Evolutionary conservation across 352 stramenopile genomes (phyloP).

Genomic region (Bremia lactucae): DNA sequence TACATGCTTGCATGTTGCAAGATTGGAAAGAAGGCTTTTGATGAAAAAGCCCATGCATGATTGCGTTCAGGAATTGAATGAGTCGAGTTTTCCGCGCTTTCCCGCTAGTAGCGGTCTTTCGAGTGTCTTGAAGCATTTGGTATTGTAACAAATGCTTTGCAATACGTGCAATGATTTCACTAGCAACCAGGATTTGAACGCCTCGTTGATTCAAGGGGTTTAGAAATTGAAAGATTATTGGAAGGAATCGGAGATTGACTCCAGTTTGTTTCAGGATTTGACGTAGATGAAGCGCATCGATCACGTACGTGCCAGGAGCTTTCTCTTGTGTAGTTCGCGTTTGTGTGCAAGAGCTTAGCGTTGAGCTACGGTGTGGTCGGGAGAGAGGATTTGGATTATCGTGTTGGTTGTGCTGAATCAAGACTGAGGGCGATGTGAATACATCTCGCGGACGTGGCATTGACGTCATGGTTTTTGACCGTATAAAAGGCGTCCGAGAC

Average conservation of each 20-base stretch:
- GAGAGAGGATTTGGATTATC: constrained; percentile 7
- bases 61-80: constrained; percentile 57
- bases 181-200: constrained; percentile 42
- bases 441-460: constrained; percentile 20
- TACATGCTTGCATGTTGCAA: constrained; percentile 28
- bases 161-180: constrained; percentile 57
- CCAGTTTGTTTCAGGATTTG: constrained; percentile 46
- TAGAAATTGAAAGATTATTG: constrained; percentile 47
- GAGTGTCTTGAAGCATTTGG: constrained; percentile 40
- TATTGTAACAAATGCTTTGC: constrained; percentile 70
- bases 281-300: constrained; percentile 52
- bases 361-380: constrained; percentile 26
- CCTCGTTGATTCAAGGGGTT: constrained; percentile 35
- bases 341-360: constrained; percentile 28
- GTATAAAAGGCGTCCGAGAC: constrained; percentile 11
- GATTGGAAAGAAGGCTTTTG: constrained; percentile 30
- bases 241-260: constrained; percentile 60
- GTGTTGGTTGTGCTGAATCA: background rate
- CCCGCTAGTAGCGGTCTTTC: constrained; percentile 33
- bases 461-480: constrained; percentile 22
- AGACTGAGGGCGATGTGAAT: constrained; percentile 6
- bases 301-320: constrained; percentile 47
- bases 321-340: constrained; percentile 9
- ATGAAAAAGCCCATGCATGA: constrained; percentile 56
- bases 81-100: constrained; percentile 39